Conservation (phyloP, 306 rosid species). For the Lathyrus tuberosus region DNA sequence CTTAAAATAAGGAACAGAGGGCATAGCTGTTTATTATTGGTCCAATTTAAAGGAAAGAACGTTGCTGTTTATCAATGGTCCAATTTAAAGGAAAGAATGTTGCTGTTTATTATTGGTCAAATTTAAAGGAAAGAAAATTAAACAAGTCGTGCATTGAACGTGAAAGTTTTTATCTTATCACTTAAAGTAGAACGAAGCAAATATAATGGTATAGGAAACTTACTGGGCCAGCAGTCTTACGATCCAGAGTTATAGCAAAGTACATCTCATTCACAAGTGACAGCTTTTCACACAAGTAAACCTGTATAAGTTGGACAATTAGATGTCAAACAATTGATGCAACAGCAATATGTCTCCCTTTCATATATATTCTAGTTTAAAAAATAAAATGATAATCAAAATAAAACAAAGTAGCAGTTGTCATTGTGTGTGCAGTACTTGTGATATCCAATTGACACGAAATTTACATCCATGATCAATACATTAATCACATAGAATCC, state of each 20-base stretch:
- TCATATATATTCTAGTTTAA: neutral
- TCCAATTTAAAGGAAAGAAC: too few relatives aligned
- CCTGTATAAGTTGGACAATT: conserved; percentile 58
- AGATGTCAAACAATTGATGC: conserved; percentile 5
- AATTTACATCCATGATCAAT: conserved; percentile 27
- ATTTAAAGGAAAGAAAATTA: conserved; percentile 15
- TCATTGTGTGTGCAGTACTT: conserved; percentile 13
- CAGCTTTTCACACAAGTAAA: conserved; percentile 82
- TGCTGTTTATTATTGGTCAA: neutral
- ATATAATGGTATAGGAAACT: conserved; percentile 44
- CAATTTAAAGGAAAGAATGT: too few relatives aligned
- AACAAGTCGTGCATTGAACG: conserved; percentile 3
- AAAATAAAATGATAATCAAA: conserved; percentile 20
- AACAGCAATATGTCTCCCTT: conserved; percentile 15
- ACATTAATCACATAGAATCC: conserved; percentile 13
- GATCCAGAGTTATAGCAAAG: conserved; percentile 95
- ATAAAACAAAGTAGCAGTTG: conserved; percentile 18
- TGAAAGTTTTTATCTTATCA: neutral
- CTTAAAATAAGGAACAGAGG: too few relatives aligned
- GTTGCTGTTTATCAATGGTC: too few relatives aligned
- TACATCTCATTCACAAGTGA: conserved; percentile 97
- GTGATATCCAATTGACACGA: conserved; percentile 18
- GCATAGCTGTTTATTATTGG: too few relatives aligned
- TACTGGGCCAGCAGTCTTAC: conserved; percentile 92
- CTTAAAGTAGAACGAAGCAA: conserved; percentile 27